Conservation (phyloP, 2,329 filamentous ascomycete species). For the Calycina herbarum region DNA sequence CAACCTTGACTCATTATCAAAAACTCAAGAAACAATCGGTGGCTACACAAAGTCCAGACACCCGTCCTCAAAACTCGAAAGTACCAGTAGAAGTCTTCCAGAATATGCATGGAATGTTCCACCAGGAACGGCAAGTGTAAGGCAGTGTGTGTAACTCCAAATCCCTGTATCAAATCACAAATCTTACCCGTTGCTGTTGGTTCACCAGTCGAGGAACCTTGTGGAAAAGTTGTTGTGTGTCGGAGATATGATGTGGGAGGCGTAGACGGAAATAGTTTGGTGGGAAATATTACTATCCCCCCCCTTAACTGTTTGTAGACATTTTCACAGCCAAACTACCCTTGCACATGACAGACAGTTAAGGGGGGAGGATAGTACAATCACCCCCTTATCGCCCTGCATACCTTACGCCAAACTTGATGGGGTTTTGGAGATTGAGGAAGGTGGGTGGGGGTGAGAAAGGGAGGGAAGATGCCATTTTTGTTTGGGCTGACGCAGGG, state of each 20-base stretch:
- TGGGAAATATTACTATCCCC: not conserved
- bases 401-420: not conserved
- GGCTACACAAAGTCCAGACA: not conserved
- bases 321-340: no score
- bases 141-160: not conserved
- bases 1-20: no score
- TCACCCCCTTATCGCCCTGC: no score
- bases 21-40: no score
- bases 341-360: no score
- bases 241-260: constrained; percentile 1
- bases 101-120: constrained; percentile 5
- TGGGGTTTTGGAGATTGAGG: not conserved
- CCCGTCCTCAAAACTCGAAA: not conserved
- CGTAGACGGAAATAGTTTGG: not conserved
- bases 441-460: not conserved
- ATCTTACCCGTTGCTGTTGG: not conserved
- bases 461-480: no score
- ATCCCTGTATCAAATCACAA: not conserved
- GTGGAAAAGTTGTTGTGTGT: not conserved
- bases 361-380: no score
- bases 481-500: no score
- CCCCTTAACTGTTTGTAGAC: no score
- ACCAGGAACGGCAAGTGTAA: not conserved
- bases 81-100: not conserved
- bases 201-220: not conserved